phyloP scores from a whole-genome alignment of 2,329 filamentous ascomycete species.

The Coccinonectria pachysandricola region DNA sequence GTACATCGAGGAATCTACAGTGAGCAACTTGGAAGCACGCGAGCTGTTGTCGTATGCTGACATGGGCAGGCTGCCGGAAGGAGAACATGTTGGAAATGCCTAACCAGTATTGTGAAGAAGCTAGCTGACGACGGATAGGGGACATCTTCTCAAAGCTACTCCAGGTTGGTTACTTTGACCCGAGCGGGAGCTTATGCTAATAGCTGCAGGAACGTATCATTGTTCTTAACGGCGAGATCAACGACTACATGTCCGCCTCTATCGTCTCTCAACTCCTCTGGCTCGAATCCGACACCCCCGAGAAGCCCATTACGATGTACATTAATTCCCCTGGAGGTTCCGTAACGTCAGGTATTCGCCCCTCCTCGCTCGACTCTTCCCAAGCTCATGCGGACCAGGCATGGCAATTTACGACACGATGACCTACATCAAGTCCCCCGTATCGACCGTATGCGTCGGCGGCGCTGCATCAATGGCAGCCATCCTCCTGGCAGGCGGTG shows the following conservation, averaged over 20 bases:
- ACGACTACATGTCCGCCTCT: slow-evolving; percentile 82
- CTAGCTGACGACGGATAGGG: slow-evolving; percentile 36
- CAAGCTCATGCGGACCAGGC: slow-evolving; percentile 26
- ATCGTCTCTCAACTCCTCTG: slow-evolving; percentile 94
- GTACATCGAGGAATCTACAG: slow-evolving; percentile 41
- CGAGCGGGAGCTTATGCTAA: slow-evolving; percentile 7
- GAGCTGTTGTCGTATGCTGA: slow-evolving; percentile 15
- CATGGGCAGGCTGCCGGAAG: slow-evolving; percentile 58
- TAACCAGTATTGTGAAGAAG: background rate
- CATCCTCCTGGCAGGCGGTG: slow-evolving; percentile 75
- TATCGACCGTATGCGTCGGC: slow-evolving; percentile 90
- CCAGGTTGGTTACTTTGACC: slow-evolving; percentile 40
- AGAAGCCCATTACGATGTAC: slow-evolving; percentile 93
- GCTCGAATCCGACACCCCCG: slow-evolving; percentile 91
- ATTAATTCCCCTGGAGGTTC: slow-evolving; percentile 95
- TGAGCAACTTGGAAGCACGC: slow-evolving; percentile 14
- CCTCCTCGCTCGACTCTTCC: background rate
- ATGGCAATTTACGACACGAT: slow-evolving; percentile 97
- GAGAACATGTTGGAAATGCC: slow-evolving; percentile 54
- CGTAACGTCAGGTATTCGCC: slow-evolving; percentile 53
- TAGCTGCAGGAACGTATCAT: slow-evolving; percentile 70
- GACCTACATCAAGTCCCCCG: slow-evolving; percentile 87
- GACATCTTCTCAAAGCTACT: slow-evolving; percentile 75
- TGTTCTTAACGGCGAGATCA: slow-evolving; percentile 83
- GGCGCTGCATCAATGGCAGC: slow-evolving; percentile 94